Evolutionary conservation across 805 yeast species (phyloP).

Genomic region (Metschnikowia gruessii): DNA sequence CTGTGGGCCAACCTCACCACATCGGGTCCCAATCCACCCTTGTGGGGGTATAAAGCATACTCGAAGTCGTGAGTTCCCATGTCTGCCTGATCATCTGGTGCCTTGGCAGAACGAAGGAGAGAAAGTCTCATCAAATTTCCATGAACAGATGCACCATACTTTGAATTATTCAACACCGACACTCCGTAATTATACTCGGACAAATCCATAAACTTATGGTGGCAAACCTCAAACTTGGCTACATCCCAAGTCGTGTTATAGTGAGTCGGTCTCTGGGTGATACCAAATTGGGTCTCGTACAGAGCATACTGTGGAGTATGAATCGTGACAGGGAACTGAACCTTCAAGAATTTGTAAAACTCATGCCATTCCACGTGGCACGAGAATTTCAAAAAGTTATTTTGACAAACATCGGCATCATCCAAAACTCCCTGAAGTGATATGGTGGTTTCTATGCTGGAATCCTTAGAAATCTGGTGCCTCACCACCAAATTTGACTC

Average conservation of each 20-base stretch:
- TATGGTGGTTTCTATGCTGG: constrained; percentile 63
- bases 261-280: constrained; percentile 90
- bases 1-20: constrained; percentile 75
- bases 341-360: constrained; percentile 82
- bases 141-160: constrained; percentile 90
- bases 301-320: constrained; percentile 66
- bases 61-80: constrained; percentile 84
- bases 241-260: constrained; percentile 95
- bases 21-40: constrained; percentile 58
- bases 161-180: constrained; percentile 74
- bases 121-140: constrained; percentile 91
- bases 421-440: constrained; percentile 64
- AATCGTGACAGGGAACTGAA: constrained; percentile 89
- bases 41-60: constrained; percentile 83
- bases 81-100: constrained; percentile 93
- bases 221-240: constrained; percentile 94
- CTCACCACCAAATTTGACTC: constrained; percentile 61
- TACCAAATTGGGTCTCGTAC: constrained; percentile 93
- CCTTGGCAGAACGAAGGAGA: constrained; percentile 84
- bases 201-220: constrained; percentile 90
- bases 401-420: constrained; percentile 34
- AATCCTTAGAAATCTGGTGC: constrained; percentile 54
- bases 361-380: constrained; percentile 79
- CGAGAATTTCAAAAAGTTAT: constrained; percentile 38
- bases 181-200: constrained; percentile 88